These are phyloP conservation scores for Podila epigama DNA, from an alignment of 192 early-diverging fungal species.

Conservation along the genomic window DNA sequence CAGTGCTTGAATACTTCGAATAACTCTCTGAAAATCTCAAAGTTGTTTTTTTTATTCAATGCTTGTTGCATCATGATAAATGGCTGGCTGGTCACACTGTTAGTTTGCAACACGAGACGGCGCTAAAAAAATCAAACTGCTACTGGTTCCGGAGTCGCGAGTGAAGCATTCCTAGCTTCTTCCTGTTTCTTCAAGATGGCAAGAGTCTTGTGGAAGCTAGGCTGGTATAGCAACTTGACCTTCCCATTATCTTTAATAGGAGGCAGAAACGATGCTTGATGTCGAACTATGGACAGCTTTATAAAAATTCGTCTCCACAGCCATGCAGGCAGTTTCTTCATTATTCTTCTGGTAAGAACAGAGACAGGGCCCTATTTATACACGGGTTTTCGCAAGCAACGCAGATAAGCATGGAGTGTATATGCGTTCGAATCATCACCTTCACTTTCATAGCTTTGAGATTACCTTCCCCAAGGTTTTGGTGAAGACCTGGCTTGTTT, in stretches of 20 bases:
- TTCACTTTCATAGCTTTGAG: background rate
- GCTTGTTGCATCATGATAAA: too few species aligned
- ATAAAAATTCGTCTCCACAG: background rate
- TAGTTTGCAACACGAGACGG: too few species aligned
- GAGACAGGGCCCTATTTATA: background rate
- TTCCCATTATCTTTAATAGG: background rate
- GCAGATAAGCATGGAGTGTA: too few species aligned
- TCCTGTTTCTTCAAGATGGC: background rate
- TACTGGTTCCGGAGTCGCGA: too few species aligned
- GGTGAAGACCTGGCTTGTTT: background rate
- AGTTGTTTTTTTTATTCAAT: too few species aligned
- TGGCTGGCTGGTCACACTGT: too few species aligned
- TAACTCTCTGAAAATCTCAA: too few species aligned
- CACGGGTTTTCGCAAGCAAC: background rate
- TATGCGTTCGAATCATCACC: background rate
- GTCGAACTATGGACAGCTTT: background rate
- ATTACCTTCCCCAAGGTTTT: slow-evolving; percentile 2
- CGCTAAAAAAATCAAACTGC: too few species aligned
- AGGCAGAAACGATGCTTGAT: background rate
- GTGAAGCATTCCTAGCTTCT: background rate
- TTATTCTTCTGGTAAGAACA: background rate
- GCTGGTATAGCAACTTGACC: background rate
- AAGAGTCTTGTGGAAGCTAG: background rate
- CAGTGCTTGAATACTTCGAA: too few species aligned
- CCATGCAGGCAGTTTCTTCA: background rate